Conservation (phyloP, 495 filamentous ascomycete species). For the Entonaema liquescens region DNA sequence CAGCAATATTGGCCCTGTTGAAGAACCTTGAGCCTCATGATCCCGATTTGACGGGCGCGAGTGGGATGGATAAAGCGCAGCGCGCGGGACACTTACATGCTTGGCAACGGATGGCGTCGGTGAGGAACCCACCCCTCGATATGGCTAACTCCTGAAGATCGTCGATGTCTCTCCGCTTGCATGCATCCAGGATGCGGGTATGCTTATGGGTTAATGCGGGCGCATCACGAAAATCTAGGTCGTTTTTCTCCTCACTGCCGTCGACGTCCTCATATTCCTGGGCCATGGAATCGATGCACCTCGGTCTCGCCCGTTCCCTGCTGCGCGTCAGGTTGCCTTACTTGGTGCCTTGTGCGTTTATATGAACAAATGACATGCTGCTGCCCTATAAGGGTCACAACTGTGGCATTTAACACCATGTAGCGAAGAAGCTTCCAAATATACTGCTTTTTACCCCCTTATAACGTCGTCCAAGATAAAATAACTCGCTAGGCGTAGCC, state of each 20-base stretch:
- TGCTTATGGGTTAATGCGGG: slow-evolving; percentile 43
- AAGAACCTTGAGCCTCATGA: slow-evolving; percentile 29
- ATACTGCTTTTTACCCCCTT: background rate
- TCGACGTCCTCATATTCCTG: slow-evolving; percentile 22
- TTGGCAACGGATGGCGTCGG: slow-evolving; percentile 78
- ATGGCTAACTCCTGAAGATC: slow-evolving; percentile 72
- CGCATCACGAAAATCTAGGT: slow-evolving; percentile 14
- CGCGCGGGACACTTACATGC: slow-evolving; percentile 74
- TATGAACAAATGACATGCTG: slow-evolving; percentile 30
- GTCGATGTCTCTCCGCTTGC: slow-evolving; percentile 68
- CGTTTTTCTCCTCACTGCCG: slow-evolving; percentile 21
- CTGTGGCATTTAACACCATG: slow-evolving; percentile 32
- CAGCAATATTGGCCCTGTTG: slow-evolving; percentile 81
- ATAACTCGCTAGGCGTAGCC: background rate
- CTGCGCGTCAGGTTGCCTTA: slow-evolving; percentile 33
- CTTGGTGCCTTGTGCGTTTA: slow-evolving; percentile 21
- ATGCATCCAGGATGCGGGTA: slow-evolving; percentile 71
- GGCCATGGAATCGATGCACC: slow-evolving; percentile 20
- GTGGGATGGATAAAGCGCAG: slow-evolving; percentile 10
- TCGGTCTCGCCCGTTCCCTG: background rate
- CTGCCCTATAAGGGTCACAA: slow-evolving; percentile 23
- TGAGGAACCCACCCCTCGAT: slow-evolving; percentile 77
- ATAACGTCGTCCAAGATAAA: background rate
- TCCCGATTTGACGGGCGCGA: slow-evolving; percentile 25
- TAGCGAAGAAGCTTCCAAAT: slow-evolving; percentile 9